Conservation (phyloP, 306 rosid species). For the Prunus salicina region DNA sequence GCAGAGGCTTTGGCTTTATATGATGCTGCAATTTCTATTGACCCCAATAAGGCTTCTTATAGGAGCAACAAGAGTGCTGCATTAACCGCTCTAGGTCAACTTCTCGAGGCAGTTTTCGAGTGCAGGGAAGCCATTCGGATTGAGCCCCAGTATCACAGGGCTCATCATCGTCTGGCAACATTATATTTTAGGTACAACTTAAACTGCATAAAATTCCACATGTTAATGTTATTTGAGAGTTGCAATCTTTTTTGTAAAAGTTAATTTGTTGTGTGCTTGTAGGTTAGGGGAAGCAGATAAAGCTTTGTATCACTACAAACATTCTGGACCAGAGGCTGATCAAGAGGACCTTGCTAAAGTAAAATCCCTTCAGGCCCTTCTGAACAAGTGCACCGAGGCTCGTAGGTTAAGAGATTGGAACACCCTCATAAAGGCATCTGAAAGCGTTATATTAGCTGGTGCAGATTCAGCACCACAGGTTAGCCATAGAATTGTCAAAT, state of each 20-base stretch:
- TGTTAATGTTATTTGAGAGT: not conserved
- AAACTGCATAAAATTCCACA: not conserved
- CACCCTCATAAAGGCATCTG: constrained; percentile 51
- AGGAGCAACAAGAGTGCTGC: constrained; percentile 91
- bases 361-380: constrained; percentile 50
- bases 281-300: constrained; percentile 85
- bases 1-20: constrained; percentile 83
- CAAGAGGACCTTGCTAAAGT: constrained; percentile 68
- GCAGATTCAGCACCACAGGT: constrained; percentile 91
- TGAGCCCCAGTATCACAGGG: constrained; percentile 80
- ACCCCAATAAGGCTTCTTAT: constrained; percentile 77
- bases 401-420: constrained; percentile 78
- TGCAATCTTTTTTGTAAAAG: not conserved
- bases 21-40: constrained; percentile 82
- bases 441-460: constrained; percentile 41
- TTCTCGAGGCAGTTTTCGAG: constrained; percentile 84
- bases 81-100: constrained; percentile 70
- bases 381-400: constrained; percentile 73
- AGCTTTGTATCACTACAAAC: constrained; percentile 71
- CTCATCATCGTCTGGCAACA: constrained; percentile 81
- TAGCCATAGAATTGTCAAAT: constrained; percentile 8
- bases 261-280: not conserved
- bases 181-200: constrained; percentile 61
- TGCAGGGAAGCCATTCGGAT: constrained; percentile 86
- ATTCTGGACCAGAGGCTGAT: constrained; percentile 82